Conservation (phyloP, 2,329 filamentous ascomycete species). For the Colletotrichum sp. region DNA sequence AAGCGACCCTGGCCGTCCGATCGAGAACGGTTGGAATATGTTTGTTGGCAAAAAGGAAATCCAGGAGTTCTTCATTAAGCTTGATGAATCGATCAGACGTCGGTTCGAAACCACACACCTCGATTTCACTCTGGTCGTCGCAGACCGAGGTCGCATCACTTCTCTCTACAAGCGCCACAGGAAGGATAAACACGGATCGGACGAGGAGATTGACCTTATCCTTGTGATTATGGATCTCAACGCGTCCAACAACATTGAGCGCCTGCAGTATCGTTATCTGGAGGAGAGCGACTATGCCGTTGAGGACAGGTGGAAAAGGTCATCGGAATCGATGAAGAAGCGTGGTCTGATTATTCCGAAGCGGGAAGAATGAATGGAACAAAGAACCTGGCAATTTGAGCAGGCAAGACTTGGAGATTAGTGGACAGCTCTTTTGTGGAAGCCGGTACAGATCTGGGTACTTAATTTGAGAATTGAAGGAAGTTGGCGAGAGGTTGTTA, state of each 20-base stretch:
- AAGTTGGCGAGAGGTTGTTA: not conserved
- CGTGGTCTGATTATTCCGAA: not conserved
- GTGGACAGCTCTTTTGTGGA: not conserved
- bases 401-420: not conserved
- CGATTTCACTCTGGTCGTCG: not conserved
- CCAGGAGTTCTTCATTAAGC: not conserved
- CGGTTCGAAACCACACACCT: not conserved
- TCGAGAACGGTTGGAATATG: not conserved
- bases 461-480: not conserved
- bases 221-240: not conserved
- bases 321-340: not conserved
- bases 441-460: not conserved
- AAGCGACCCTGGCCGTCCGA: not conserved
- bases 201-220: not conserved
- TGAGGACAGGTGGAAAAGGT: not conserved
- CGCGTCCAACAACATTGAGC: not conserved
- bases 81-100: not conserved
- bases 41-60: not conserved
- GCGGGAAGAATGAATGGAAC: not conserved
- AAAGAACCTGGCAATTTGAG: not conserved
- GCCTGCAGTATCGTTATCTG: not conserved
- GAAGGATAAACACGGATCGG: not conserved
- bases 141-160: not conserved
- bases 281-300: not conserved
- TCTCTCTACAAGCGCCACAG: not conserved